These are phyloP conservation scores for Ascochyta rabiei DNA, from an alignment of 2,329 filamentous ascomycete species.

Conservation along the genomic window DNA sequence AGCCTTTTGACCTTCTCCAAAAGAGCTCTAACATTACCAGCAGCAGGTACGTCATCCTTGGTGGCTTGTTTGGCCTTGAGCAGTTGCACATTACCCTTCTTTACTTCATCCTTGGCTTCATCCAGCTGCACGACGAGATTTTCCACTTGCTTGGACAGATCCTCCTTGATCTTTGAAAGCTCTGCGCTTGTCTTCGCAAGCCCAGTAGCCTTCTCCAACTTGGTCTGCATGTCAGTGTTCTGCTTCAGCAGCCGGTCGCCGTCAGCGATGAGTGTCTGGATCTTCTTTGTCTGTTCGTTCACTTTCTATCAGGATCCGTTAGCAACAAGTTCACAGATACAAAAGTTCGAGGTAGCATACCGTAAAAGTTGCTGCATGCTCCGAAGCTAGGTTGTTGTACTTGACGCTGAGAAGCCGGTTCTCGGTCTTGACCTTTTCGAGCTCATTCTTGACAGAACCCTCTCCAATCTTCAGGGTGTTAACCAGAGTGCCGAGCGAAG, in stretches of 20 bases:
- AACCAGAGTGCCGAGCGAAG: conserved; percentile 21
- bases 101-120: conserved; percentile 7
- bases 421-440: conserved; percentile 28
- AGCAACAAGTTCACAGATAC: background rate
- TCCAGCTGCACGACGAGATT: background rate
- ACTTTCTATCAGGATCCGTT: conserved; percentile 9
- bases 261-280: conserved; percentile 19
- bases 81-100: background rate
- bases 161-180: conserved; percentile 15
- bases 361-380: conserved; percentile 26
- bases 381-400: conserved; percentile 28
- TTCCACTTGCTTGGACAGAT: conserved; percentile 8
- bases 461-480: conserved; percentile 21
- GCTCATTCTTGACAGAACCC: conserved; percentile 18
- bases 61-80: conserved; percentile 11
- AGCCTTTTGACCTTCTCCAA: conserved; percentile 18
- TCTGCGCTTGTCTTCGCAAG: conserved; percentile 16
- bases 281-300: conserved; percentile 28
- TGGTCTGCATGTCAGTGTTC: conserved; percentile 23
- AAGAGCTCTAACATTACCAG: background rate
- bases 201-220: conserved; percentile 17
- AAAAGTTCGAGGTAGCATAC: conserved; percentile 16
- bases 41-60: background rate
- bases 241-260: conserved; percentile 19
- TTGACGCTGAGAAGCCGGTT: conserved; percentile 25